Base-by-base conservation (phyloP, 2,329 filamentous ascomycete species). In the Verticillium alfalfae region DNA sequence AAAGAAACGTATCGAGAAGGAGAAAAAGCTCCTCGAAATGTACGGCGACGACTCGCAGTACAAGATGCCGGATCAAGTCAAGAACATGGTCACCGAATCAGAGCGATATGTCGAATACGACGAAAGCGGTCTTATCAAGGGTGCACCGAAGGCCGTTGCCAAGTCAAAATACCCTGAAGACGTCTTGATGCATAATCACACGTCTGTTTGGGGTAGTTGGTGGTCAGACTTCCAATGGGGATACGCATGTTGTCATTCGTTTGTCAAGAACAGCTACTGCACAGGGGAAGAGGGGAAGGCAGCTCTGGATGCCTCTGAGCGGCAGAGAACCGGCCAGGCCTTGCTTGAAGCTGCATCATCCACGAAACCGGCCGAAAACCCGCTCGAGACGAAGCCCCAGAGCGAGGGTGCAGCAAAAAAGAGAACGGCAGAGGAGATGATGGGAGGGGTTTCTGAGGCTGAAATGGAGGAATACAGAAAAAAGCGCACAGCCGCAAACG, bases 221-320 rank as follows among this genome's bases (percentile, higher is more conserved):
- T 99, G 95, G 95, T 86, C 88, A 60, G 88, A 92, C 71, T 98
- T 97, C 78, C 85, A 89, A 75, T 99, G 95, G 95, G 95, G 95
- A 1, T 99, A 97, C 75, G 85, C 91, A 26, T 99, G 95, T 75
- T 99, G 95, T 79, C 93, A 96, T 73, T 97, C 93, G 0, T 89
- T 88, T 26, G 86, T 96, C 65, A 97, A 96, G 78, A 98, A 99
- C 76, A 97, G 93, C 70, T 99, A 98, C 71, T 99, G 95, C 75
- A 98, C 94, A 0, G 95, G 95, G 34, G 92, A 95, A 64, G 91
- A 91, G 62, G 95, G 95, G 39, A 96, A 88, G 73, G 79, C 78
- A 64, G 93, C 92, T 1, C 93, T 91, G 75, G 88, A 93, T 68
- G 89, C 91, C 61, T 88, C 91, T 0, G 88, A 95, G 66, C 78